Evolutionary conservation across 768 basidiomycete species (phyloP), one percentile per base, ranked within the genome.

Genomic region (Termitomyces sp.): DNA sequence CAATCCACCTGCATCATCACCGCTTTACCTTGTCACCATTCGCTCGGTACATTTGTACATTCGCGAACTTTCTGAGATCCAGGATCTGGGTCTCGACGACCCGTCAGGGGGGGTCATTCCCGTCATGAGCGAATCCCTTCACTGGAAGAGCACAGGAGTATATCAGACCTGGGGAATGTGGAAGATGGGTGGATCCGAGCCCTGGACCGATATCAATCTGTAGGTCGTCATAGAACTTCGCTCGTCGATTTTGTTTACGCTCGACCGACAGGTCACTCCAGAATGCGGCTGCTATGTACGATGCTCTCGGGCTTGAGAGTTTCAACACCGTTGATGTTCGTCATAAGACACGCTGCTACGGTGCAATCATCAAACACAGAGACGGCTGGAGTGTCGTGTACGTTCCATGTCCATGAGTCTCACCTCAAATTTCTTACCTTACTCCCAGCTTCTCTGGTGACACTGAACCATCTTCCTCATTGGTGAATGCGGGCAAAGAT

Each of bases 381-480:
- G 84, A 89, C 48, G 90, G 84, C 4, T 93, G 90, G 90, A 87
- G 87, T 65, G 73, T 91, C 19, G 84, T 81, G 90, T 92, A 66
- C 58, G 87, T 78, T 14, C 7, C 27, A 38, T 32, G 67, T 66
- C 34, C 69, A 73, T 3, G 77, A 73, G 76, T 78, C 75, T 31
- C 73, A 72, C 71, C 75, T 31, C 37, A 34, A 46, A 5, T 14
- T 41, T 32, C 35, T 53, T 44, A 48, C 54, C 35, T 25, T 45
- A 32, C 25, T n/a, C 43, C 38, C 35, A 96, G 95, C 21, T 98
- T 90, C 66, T 98, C 96, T 4, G 95, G 87, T 5, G 96, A 98
- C 68, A 98, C 95, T 1, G 77, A 81, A 66, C 95, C 96, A 0
- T 82, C 86, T 9, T 74, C 86, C 11, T 76, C 75, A 27, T 75